Conservation (phyloP, 1,284 basidiomycete species). For the Phellinidium pouzarii region DNA sequence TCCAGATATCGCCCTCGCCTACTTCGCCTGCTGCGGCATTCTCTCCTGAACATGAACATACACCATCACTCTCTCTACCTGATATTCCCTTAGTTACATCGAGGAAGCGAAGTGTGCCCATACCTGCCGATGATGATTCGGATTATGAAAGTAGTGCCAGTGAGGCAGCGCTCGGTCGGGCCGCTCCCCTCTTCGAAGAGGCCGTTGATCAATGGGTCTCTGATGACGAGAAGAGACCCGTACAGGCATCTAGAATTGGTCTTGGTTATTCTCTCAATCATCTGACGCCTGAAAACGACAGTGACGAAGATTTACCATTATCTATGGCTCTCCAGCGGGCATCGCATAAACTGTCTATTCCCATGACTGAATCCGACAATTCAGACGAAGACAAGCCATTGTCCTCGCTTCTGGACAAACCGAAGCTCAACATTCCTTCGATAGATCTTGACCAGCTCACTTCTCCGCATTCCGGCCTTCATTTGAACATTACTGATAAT, state of each 20-base stretch:
- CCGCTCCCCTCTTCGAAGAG: constrained; percentile 22
- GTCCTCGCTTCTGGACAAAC: constrained; percentile 48
- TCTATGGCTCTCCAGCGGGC: constrained; percentile 51
- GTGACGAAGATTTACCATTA: constrained; percentile 73
- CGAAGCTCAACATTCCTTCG: constrained; percentile 38
- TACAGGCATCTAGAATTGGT: constrained; percentile 50
- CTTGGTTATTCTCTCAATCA: constrained; percentile 36
- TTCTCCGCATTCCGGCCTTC: constrained; percentile 20
- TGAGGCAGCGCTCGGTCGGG: constrained; percentile 26
- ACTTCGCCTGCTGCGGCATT: constrained; percentile 1
- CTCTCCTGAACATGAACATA: not conserved
- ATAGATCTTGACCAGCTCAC: constrained; percentile 37
- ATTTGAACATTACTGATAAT: constrained; percentile 28
- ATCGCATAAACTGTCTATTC: constrained; percentile 25
- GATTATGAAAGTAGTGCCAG: constrained; percentile 48
- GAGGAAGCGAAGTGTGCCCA: constrained; percentile 7
- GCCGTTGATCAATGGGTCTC: constrained; percentile 51
- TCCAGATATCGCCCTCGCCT: constrained; percentile 12
- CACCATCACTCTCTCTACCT: constrained; percentile 12
- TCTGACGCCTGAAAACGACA: constrained; percentile 38
- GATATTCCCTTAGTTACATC: constrained; percentile 14
- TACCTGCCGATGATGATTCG: constrained; percentile 25
- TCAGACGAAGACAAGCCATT: constrained; percentile 74
- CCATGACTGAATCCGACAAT: constrained; percentile 30
- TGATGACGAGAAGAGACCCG: constrained; percentile 49